phyloP scores from a whole-genome alignment of 768 basidiomycete species.

The Lactarius trivialis region DNA sequence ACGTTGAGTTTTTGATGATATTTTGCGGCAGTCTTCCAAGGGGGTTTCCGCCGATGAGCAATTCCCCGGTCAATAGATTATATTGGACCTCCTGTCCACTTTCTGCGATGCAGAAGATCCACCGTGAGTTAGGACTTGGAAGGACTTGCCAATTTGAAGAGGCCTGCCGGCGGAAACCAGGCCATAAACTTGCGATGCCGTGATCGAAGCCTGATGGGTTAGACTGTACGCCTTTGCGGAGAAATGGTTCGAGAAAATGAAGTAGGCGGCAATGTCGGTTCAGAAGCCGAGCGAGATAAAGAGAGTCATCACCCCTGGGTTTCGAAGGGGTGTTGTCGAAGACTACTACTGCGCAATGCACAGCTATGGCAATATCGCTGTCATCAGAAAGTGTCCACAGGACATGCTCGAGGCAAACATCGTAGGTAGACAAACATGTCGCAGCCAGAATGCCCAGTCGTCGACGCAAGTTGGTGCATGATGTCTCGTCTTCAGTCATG shows the following conservation, averaged over 20 bases:
- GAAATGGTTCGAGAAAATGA: neutral
- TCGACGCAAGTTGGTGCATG: neutral
- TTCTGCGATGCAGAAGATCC: neutral
- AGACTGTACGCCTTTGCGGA: neutral
- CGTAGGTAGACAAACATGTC: constrained; percentile 1
- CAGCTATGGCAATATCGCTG: neutral
- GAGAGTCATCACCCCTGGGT: neutral
- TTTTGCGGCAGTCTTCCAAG: constrained; percentile 7
- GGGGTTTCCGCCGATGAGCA: neutral
- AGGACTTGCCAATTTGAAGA: neutral
- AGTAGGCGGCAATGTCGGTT: neutral
- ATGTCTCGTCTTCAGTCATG: neutral
- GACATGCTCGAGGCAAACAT: neutral
- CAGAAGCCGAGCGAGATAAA: neutral
- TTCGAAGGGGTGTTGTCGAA: neutral
- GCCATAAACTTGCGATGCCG: neutral
- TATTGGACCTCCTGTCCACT: neutral
- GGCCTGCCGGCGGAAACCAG: neutral
- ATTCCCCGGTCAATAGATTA: constrained; percentile 1
- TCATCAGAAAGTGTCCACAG: neutral
- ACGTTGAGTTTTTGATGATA: neutral
- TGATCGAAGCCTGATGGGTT: neutral
- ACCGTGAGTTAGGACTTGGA: constrained; percentile 4
- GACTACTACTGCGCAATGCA: constrained; percentile 3
- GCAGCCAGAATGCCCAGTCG: constrained; percentile 1